phyloP scores from a whole-genome alignment of 345 rosid genomes.

The Hibiscus syriacus region DNA sequence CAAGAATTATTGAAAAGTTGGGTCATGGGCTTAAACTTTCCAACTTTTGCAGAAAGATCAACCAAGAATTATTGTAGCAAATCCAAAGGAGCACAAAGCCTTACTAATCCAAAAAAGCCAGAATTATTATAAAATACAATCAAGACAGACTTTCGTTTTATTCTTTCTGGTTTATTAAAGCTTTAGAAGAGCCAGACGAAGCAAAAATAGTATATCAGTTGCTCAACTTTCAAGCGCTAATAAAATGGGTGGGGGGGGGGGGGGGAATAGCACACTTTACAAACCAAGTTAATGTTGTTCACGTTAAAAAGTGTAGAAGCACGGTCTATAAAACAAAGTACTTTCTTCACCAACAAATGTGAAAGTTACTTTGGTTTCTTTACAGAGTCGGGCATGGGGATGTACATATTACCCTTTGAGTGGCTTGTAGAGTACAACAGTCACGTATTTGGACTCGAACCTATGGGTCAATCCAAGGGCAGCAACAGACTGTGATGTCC shows the following conservation, averaged over 20 bases:
- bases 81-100: not conserved
- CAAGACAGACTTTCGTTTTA: not conserved
- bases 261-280: not conserved
- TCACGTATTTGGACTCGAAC: constrained; percentile 80
- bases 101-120: too few relatives aligned
- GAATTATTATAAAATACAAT: not conserved
- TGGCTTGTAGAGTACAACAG: constrained; percentile 85
- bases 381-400: constrained; percentile 13
- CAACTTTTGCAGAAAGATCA: not conserved
- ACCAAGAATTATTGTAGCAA: not conserved
- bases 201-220: not conserved
- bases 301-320: not conserved
- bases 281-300: not conserved
- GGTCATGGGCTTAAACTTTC: not conserved
- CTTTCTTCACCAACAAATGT: constrained; percentile 7
- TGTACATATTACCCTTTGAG: constrained; percentile 35
- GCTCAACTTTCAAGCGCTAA: not conserved
- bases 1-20: not conserved
- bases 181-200: not conserved
- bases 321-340: constrained; percentile 19
- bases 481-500: constrained; percentile 67
- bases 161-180: not conserved
- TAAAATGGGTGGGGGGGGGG: too few relatives aligned
- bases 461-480: constrained; percentile 81
- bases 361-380: constrained; percentile 11